phyloP scores from a whole-genome alignment of 352 stramenopile genomes.

The Thraustochytrium sp. region DNA sequence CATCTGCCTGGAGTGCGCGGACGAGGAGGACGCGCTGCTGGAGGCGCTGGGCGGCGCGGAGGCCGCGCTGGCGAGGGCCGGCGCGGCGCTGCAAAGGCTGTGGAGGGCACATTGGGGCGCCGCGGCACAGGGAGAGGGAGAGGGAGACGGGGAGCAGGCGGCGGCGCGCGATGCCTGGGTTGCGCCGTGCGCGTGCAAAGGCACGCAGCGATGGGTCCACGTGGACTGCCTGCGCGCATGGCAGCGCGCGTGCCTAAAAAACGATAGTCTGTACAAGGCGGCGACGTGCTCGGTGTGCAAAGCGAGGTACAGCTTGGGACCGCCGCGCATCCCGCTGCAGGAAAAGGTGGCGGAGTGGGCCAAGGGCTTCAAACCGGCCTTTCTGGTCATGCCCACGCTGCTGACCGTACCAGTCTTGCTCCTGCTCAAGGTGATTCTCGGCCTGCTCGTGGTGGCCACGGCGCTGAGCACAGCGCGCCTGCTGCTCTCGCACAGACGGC shows the following conservation, averaged over 20 bases:
- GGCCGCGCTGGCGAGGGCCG: too few relatives aligned
- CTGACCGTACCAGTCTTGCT: constrained; percentile 13
- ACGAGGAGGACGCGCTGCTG: not conserved
- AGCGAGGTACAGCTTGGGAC: not conserved
- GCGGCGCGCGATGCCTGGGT: not conserved
- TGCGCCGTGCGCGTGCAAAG: not conserved
- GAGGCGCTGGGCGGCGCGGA: too few relatives aligned
- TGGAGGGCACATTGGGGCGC: too few relatives aligned
- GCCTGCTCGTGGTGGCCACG: not conserved
- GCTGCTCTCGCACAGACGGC: not conserved
- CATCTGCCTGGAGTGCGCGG: not conserved
- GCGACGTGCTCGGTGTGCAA: constrained; percentile 18
- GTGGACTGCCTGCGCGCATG: constrained; percentile 6
- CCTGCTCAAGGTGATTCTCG: not conserved
- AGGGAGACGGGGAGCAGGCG: too few relatives aligned
- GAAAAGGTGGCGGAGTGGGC: not conserved
- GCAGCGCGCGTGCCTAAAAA: constrained; percentile 5
- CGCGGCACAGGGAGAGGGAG: too few relatives aligned
- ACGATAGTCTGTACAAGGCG: constrained; percentile 12
- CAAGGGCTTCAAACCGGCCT: not conserved
- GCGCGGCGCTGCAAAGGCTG: too few relatives aligned
- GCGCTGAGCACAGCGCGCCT: not conserved
- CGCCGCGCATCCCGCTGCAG: not conserved
- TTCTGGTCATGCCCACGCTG: not conserved
- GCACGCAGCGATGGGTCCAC: constrained; percentile 23